Evolutionary conservation across 2,329 filamentous ascomycete species (phyloP).

Genomic region (Aspergillus puulaauensis): DNA sequence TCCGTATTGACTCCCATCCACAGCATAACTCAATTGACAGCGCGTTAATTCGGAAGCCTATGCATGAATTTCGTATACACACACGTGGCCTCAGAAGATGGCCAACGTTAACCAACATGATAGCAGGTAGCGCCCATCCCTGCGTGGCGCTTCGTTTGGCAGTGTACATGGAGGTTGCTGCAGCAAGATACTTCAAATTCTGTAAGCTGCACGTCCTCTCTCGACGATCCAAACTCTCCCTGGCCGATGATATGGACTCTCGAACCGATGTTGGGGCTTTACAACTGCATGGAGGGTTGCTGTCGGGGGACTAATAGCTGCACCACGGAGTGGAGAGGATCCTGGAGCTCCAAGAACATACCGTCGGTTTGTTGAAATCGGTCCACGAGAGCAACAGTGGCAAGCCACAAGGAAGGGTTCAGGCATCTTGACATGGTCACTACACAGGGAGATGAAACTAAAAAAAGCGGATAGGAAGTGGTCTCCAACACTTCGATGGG

Average conservation of each 20-base stretch:
- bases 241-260: background rate
- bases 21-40: no score
- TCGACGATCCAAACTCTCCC: background rate
- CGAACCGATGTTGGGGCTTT: background rate
- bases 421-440: background rate
- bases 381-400: background rate
- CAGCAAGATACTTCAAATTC: background rate
- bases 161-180: background rate
- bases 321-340: background rate
- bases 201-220: background rate
- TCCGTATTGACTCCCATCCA: background rate
- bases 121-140: background rate
- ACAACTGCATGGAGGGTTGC: background rate
- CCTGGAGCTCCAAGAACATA: background rate
- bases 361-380: background rate
- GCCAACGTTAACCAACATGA: conserved; percentile 11
- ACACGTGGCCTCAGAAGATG: conserved; percentile 17
- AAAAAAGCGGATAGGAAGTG: background rate
- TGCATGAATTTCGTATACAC: background rate
- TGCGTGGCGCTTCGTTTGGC: conserved; percentile 8
- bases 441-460: background rate
- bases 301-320: background rate
- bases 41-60: background rate
- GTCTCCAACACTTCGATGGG: background rate
- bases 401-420: background rate